Conservation (phyloP, 306 rosid genomes). For the Vachellia collinsii region DNA sequence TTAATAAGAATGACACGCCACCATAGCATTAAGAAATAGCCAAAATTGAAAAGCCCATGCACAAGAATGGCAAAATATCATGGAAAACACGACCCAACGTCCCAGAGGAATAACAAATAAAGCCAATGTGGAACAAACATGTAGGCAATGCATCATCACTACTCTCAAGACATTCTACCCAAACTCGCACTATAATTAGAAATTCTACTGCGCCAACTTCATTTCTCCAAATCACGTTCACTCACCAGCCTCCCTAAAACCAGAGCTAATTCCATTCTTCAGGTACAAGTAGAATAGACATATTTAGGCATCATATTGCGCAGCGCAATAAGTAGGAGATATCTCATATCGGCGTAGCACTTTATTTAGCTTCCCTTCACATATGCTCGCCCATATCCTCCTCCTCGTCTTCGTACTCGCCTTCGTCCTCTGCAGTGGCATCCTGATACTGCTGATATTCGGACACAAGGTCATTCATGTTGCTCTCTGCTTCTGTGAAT, state of each 20-base stretch:
- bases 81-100: constrained; percentile 36
- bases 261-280: constrained; percentile 46
- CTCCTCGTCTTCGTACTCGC: constrained; percentile 55
- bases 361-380: constrained; percentile 30
- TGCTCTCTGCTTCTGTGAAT: constrained; percentile 70
- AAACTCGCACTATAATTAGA: constrained; percentile 35
- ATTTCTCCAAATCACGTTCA: constrained; percentile 35
- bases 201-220: constrained; percentile 26
- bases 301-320: constrained; percentile 39
- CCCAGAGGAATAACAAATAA: constrained; percentile 30
- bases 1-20: not conserved
- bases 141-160: constrained; percentile 29
- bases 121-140: constrained; percentile 45
- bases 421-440: constrained; percentile 65
- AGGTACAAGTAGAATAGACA: constrained; percentile 36
- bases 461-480: constrained; percentile 64
- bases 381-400: constrained; percentile 39
- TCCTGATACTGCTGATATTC: constrained; percentile 74
- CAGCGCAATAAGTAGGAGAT: constrained; percentile 36
- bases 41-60: constrained; percentile 30
- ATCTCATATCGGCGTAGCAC: constrained; percentile 2
- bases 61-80: constrained; percentile 34
- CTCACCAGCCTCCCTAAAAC: constrained; percentile 36
- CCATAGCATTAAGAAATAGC: not conserved
- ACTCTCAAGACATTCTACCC: constrained; percentile 7